phyloP scores from a whole-genome alignment of 73 alveolate species.

The Tetrahymena borealis region DNA sequence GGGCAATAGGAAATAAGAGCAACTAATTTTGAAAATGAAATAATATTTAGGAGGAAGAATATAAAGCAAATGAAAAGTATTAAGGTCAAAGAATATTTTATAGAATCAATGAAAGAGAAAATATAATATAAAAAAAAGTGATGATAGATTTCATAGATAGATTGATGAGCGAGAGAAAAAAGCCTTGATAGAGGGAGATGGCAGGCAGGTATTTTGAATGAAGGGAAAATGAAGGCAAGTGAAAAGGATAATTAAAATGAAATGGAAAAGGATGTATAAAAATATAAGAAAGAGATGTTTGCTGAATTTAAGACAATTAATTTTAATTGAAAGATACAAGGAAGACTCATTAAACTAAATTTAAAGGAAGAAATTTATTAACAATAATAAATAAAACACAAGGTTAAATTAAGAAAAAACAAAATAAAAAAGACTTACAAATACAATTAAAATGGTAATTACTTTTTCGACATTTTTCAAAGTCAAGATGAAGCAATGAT shows the following conservation, averaged over 20 bases:
- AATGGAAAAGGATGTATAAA: slow-evolving; percentile 1
- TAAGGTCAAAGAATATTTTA: not conserved
- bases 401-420: not conserved
- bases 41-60: not conserved
- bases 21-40: not conserved
- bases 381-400: not conserved
- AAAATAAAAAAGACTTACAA: not conserved
- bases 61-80: not conserved
- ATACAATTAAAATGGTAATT: not conserved
- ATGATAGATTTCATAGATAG: too few relatives aligned
- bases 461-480: not conserved
- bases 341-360: not conserved
- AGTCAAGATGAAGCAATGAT: not conserved
- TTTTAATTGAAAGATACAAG: not conserved
- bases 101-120: not conserved
- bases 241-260: not conserved
- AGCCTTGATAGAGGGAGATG: not conserved
- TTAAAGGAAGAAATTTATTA: not conserved
- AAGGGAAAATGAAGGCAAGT: not conserved
- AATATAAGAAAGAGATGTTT: not conserved
- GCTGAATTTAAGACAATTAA: slow-evolving; percentile 1
- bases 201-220: not conserved
- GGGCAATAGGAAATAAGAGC: not conserved
- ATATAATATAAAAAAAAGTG: not conserved
- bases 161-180: not conserved